Base-by-base conservation (phyloP, 73 alveolate species). In the Blepharisma stoltei region DNA sequence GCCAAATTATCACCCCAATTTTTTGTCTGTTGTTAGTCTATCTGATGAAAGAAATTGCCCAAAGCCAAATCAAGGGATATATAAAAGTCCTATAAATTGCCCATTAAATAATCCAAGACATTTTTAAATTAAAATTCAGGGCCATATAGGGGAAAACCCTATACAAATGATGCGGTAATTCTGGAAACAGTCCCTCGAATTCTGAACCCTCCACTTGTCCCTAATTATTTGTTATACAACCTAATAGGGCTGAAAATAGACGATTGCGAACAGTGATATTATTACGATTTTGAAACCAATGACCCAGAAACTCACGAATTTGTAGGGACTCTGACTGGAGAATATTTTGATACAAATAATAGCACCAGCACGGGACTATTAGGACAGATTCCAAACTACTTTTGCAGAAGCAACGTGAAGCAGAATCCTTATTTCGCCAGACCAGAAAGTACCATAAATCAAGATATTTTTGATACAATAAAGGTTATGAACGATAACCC, bases 1-100 rank as follows among this genome's bases (percentile, higher is more conserved):
- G 93, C 37, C 82, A 89, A 81, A 45, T 91, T 9, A 27, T 95
- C 53, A 93, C 98, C 6, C 99, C 99, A 53, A 80, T 95, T 53
- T 70, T 92, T 44, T 86, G 98, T 48, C 87, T 95, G 6, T 81
- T 89, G 52, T 79, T 95, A 44, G 90, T 95, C 45, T 88, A 84
- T 77, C 41, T 93, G 54, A 83, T 95, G 67, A 86, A 88, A 76
- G 86, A 83, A 43, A 76, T 91, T 7, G 95, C 92, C 20, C 81
- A 67, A 83, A 77, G 81, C 90, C 83, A 84, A 83, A 78, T 49
- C 83, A 83, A 88, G 84, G 83, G n/a, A n/a, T n/a, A n/a, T n/a
- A n/a, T n/a, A n/a, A n/a, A n/a, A n/a, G n/a, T n/a, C n/a, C n/a
- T n/a, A n/a, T n/a, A n/a, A n/a, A n/a, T 77, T 89, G 78, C 82